A percentile compares a stretch with the other conserved stretches of the same genome.
These are phyloP conservation scores for Lactarius psammicola DNA, from an alignment of 768 basidiomycete species.

Conservation along the genomic window DNA sequence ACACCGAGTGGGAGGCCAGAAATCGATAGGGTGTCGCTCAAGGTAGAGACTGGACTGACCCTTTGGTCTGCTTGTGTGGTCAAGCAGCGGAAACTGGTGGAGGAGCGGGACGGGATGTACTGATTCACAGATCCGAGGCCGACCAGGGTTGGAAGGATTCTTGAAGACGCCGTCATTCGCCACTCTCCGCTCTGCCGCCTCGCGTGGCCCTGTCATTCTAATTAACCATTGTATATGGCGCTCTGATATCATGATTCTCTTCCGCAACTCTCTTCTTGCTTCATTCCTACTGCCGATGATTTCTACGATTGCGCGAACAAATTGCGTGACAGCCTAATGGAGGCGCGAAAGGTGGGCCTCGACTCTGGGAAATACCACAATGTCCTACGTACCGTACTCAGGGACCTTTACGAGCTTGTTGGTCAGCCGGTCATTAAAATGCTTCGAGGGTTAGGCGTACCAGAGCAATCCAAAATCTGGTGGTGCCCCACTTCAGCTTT, in stretches of 20 bases:
- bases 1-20: not conserved
- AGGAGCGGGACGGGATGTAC: conserved; percentile 1
- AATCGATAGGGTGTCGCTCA: not conserved
- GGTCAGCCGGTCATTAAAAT: not conserved
- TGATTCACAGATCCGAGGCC: not conserved
- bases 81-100: not conserved
- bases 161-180: not conserved
- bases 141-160: conserved; percentile 6
- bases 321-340: not conserved
- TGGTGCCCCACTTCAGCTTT: not conserved
- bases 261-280: not conserved
- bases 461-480: conserved; percentile 13
- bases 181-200: not conserved
- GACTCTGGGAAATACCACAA: not conserved
- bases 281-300: not conserved
- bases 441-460: not conserved
- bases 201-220: conserved; percentile 5
- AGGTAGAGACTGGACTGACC: not conserved
- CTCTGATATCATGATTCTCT: conserved; percentile 5
- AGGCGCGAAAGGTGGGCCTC: not conserved
- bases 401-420: conserved; percentile 1
- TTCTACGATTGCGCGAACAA: not conserved
- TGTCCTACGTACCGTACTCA: not conserved
- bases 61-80: not conserved
- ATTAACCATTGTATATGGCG: conserved; percentile 6